A percentile compares a stretch with the other conserved stretches of the same genome.
These are phyloP conservation scores for Arachnopeziza araneosa DNA, from an alignment of 2,329 filamentous ascomycete genomes.

Conservation along the genomic window DNA sequence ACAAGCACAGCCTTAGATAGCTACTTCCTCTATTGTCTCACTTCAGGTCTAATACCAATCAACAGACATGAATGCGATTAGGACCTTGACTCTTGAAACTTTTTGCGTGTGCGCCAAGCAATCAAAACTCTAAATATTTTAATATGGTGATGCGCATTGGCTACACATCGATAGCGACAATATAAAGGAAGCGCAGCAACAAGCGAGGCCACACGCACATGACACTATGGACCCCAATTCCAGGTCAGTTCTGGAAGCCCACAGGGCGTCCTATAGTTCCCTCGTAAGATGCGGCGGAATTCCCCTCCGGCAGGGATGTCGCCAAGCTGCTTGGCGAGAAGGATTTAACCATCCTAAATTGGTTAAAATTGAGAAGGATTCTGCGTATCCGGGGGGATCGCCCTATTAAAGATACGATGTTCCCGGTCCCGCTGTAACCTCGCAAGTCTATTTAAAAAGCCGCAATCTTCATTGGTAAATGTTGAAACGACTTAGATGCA, in stretches of 20 bases:
- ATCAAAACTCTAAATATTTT: neutral
- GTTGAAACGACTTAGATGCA: neutral
- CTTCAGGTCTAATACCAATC: neutral
- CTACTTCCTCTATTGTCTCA: neutral
- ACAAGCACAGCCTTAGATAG: neutral
- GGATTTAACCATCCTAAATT: neutral
- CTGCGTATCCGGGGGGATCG: neutral
- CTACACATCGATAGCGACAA: neutral
- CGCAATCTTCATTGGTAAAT: neutral
- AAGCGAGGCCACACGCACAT: neutral
- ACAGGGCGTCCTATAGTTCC: neutral
- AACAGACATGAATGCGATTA: neutral
- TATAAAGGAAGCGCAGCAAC: neutral
- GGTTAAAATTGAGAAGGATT: neutral
- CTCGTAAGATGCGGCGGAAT: neutral
- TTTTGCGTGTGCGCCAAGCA: neutral
- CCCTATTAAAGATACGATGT: neutral
- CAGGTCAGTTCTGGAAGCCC: neutral
- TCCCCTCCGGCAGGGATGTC: neutral
- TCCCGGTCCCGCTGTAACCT: neutral
- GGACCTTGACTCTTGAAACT: neutral
- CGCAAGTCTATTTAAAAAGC: neutral
- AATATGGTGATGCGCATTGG: neutral
- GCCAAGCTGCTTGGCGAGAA: neutral
- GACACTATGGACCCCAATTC: neutral